Evolutionary conservation across 306 rosid genomes (phyloP).

Genomic region (Quercus ilex): DNA sequence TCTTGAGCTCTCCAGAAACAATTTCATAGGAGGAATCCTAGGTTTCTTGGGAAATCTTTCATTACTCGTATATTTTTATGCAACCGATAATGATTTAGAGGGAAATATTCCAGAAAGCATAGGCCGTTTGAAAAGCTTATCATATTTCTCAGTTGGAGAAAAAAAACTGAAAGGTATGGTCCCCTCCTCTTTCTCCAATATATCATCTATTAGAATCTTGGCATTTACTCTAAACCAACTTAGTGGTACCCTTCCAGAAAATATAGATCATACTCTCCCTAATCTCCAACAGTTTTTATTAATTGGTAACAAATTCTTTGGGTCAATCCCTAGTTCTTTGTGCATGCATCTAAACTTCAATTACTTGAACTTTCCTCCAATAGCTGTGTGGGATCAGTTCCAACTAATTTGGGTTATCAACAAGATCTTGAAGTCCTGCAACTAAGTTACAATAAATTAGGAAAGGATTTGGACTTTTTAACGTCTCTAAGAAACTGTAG

Average conservation of each 20-base stretch:
- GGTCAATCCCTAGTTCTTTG: conserved; percentile 29
- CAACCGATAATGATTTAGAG: not conserved
- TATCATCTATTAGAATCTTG: conserved; percentile 22
- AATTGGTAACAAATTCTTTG: conserved; percentile 22
- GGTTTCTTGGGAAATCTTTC: conserved; percentile 34
- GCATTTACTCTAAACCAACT: not conserved
- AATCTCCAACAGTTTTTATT: not conserved
- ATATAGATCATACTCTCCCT: conserved; percentile 29
- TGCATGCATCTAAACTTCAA: conserved; percentile 25
- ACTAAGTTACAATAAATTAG: not conserved
- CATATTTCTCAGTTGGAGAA: not conserved
- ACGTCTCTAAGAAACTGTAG: conserved; percentile 26
- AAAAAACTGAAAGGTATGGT: conserved; percentile 24
- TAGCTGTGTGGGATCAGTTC: conserved; percentile 21
- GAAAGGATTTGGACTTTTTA: conserved; percentile 28
- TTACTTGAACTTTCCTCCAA: no score
- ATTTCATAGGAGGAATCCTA: conserved; percentile 30
- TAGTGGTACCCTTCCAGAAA: conserved; percentile 27
- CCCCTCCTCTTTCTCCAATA: conserved; percentile 29
- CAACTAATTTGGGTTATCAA: conserved; percentile 16
- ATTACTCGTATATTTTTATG: not conserved
- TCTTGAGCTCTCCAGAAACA: not conserved
- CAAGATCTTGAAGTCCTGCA: not conserved
- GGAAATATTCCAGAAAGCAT: conserved; percentile 30
- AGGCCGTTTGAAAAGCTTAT: conserved; percentile 5